A percentile compares a stretch with the other conserved stretches of the same genome.
phyloP scores from a whole-genome alignment of 164 flowering plant genomes.

The Dillenia suffruticosa region DNA sequence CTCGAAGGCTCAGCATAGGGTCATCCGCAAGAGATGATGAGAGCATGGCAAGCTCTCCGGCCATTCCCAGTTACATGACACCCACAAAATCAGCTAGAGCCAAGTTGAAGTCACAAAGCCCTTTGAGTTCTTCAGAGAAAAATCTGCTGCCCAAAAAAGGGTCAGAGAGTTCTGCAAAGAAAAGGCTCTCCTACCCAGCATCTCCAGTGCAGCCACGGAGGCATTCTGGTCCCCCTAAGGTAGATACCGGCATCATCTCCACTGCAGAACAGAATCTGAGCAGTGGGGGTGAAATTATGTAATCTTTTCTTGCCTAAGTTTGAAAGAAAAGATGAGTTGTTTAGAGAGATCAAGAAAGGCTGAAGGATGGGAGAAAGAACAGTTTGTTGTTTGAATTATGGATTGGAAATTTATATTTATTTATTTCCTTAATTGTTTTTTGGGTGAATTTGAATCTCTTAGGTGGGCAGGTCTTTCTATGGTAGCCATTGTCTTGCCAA shows the following conservation, averaged over 20 bases:
- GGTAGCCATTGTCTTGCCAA: too few relatives aligned
- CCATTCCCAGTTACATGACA: slow-evolving; percentile 77
- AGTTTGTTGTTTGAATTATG: too few relatives aligned
- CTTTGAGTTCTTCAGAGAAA: slow-evolving; percentile 30
- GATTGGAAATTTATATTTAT: too few relatives aligned
- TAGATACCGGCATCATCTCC: slow-evolving; percentile 27
- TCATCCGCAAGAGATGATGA: slow-evolving; percentile 44
- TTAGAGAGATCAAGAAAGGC: neutral
- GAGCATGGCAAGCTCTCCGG: slow-evolving; percentile 56
- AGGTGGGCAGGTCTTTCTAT: too few relatives aligned
- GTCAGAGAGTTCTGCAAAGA: slow-evolving; percentile 40
- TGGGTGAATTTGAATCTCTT: too few relatives aligned
- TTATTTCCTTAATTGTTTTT: too few relatives aligned
- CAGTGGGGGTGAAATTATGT: slow-evolving; percentile 27
- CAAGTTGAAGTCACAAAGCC: slow-evolving; percentile 44
- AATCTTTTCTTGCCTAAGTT: neutral
- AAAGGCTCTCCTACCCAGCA: slow-evolving; percentile 53
- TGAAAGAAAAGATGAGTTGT: slow-evolving; percentile 1
- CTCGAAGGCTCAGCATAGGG: slow-evolving; percentile 58
- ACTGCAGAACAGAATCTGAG: slow-evolving; percentile 12
- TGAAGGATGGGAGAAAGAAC: too few relatives aligned
- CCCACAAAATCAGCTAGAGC: slow-evolving; percentile 76
- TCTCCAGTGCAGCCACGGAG: slow-evolving; percentile 55
- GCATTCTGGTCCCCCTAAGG: slow-evolving; percentile 55
- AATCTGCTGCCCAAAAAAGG: slow-evolving; percentile 41